These are phyloP conservation scores for Kazachstania viticola DNA, from an alignment of 805 yeast species.

Conservation along the genomic window DNA sequence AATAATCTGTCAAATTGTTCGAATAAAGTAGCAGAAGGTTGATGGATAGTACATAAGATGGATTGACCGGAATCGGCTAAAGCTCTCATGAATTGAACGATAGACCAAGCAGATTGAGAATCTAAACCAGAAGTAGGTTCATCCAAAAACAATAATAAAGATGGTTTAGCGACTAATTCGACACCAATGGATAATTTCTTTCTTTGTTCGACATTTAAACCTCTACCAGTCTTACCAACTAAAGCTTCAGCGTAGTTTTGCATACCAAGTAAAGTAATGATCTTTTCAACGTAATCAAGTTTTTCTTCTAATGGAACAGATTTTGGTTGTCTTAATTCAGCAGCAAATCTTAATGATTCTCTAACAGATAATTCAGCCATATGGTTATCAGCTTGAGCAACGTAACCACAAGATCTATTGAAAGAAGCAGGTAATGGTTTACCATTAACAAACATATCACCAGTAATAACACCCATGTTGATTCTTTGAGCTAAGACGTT, in stretches of 20 bases:
- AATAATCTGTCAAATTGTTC: constrained; percentile 58
- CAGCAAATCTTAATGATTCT: constrained; percentile 63
- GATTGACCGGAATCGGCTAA: constrained; percentile 66
- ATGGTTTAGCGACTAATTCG: constrained; percentile 59
- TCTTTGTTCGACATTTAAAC: constrained; percentile 57
- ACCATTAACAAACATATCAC: constrained; percentile 65
- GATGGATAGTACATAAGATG: constrained; percentile 66
- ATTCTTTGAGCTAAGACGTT: constrained; percentile 65
- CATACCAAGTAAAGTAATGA: constrained; percentile 60
- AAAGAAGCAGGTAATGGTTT: constrained; percentile 46
- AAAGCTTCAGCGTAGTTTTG: constrained; percentile 61
- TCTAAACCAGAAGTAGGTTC: constrained; percentile 70
- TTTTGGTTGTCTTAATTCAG: constrained; percentile 60
- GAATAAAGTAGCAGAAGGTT: constrained; percentile 61
- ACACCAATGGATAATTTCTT: constrained; percentile 62
- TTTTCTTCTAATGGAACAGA: constrained; percentile 46
- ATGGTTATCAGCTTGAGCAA: constrained; percentile 73
- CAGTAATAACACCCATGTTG: constrained; percentile 58
- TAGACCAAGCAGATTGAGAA: constrained; percentile 57
- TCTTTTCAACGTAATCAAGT: constrained; percentile 54
- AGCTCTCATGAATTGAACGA: constrained; percentile 53
- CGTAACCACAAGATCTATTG: constrained; percentile 71
- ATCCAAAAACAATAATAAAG: constrained; percentile 49
- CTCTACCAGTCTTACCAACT: constrained; percentile 68
- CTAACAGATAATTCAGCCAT: constrained; percentile 58